phyloP scores from a whole-genome alignment of 495 filamentous ascomycete genomes.

The Aspergillus nidulans region DNA sequence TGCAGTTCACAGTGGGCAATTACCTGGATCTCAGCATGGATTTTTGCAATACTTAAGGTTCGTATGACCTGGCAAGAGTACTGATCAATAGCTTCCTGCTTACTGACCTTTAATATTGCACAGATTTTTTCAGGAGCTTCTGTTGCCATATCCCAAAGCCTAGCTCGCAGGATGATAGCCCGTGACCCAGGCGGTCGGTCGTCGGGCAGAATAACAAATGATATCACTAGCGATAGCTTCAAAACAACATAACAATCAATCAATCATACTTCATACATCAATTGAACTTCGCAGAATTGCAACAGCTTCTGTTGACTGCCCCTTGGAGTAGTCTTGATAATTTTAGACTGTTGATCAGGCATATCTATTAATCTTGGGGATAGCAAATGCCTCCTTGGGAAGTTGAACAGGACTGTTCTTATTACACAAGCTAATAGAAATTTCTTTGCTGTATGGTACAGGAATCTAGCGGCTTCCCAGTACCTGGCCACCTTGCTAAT shows the following conservation, averaged over 20 bases:
- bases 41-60: conserved; percentile 10
- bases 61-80: conserved; percentile 7
- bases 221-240: no score
- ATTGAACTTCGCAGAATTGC: no score
- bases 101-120: neutral
- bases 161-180: no score
- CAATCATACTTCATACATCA: no score
- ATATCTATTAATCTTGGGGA: neutral
- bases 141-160: no score
- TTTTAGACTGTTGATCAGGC: conserved; percentile 6
- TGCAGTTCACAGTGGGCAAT: conserved; percentile 35
- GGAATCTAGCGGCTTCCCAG: conserved; percentile 9
- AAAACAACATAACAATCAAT: no score
- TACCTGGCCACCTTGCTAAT: conserved; percentile 10
- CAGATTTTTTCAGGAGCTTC: conserved; percentile 13
- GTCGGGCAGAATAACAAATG: no score
- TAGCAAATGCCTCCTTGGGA: conserved; percentile 6
- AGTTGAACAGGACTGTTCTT: conserved; percentile 8
- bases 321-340: conserved; percentile 1
- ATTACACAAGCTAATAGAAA: conserved; percentile 8
- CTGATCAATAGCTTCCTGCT: conserved; percentile 1
- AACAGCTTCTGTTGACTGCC: conserved; percentile 12
- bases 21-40: conserved; percentile 41
- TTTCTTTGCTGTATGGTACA: conserved; percentile 11
- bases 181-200: no score